Percentiles rank a stretch among this genome's conserved stretches.
Conservation (phyloP, 257 asterid genomes). For the Euphrasia confusa region DNA sequence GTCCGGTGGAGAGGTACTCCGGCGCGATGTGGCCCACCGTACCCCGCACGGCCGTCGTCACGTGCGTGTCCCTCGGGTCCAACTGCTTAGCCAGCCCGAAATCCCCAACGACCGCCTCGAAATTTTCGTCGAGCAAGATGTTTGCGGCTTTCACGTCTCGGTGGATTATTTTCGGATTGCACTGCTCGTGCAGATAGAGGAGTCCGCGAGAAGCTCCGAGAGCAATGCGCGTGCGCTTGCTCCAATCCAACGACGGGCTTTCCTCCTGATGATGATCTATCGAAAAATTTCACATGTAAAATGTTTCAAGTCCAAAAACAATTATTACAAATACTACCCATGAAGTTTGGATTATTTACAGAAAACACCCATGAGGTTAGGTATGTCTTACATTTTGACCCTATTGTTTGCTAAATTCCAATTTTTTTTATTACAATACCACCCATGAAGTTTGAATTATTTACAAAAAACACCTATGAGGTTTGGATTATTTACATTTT, state of each 20-base stretch:
- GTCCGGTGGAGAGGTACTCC: conserved; percentile 90
- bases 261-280: conserved; percentile 48
- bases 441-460: too few relatives aligned
- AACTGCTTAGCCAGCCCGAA: conserved; percentile 92
- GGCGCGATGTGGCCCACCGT: conserved; percentile 95
- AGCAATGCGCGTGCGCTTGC: conserved; percentile 65
- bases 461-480: too few relatives aligned
- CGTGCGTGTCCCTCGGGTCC: conserved; percentile 82
- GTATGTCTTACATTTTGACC: too few relatives aligned
- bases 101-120: conserved; percentile 94
- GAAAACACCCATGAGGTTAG: not conserved
- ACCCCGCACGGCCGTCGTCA: conserved; percentile 95
- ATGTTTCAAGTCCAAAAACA: too few relatives aligned
- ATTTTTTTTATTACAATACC: too few relatives aligned
- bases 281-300: not conserved
- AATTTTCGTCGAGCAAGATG: conserved; percentile 77
- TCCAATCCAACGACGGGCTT: conserved; percentile 81
- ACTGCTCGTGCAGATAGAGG: conserved; percentile 79
- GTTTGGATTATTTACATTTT: too few relatives aligned
- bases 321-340: not conserved
- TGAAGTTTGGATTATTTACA: not conserved
- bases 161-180: conserved; percentile 85
- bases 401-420: too few relatives aligned
- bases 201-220: conserved; percentile 96
- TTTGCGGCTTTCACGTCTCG: conserved; percentile 96